These are phyloP conservation scores for Fusarium sp. DNA, from an alignment of 2,329 filamentous ascomycete genomes.

Conservation along the genomic window DNA sequence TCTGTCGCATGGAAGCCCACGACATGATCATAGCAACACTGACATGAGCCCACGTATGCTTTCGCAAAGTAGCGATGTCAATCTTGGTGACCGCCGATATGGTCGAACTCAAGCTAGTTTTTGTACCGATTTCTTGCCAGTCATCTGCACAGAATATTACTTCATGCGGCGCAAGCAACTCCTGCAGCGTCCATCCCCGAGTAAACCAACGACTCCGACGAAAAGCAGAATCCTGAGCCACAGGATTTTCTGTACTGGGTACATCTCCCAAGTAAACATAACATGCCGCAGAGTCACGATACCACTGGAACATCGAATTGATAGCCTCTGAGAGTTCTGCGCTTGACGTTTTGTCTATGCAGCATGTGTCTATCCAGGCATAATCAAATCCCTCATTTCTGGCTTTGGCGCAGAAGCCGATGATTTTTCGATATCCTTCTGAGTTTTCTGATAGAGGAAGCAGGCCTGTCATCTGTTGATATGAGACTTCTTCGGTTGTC, in stretches of 20 bases:
- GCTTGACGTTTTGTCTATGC: constrained; percentile 24
- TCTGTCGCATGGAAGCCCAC: constrained; percentile 17
- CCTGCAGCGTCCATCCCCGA: constrained; percentile 15
- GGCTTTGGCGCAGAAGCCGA: constrained; percentile 14
- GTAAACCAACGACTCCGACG: constrained; percentile 21
- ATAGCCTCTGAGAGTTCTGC: constrained; percentile 18
- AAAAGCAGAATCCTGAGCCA: not conserved
- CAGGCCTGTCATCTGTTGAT: constrained; percentile 1
- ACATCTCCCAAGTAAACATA: constrained; percentile 17
- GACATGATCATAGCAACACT: constrained; percentile 23
- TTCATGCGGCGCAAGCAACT: constrained; percentile 17
- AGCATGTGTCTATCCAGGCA: constrained; percentile 24
- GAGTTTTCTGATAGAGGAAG: not conserved
- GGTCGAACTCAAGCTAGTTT: not conserved
- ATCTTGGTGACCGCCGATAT: constrained; percentile 15
- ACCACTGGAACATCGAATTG: constrained; percentile 23
- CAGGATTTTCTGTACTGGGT: not conserved
- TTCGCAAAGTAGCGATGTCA: constrained; percentile 1
- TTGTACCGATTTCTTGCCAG: constrained; percentile 12
- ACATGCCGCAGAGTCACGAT: constrained; percentile 5
- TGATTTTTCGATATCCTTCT: constrained; percentile 12
- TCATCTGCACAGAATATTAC: constrained; percentile 5
- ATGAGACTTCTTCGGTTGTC: not conserved
- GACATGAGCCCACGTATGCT: constrained; percentile 16
- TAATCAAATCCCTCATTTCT: constrained; percentile 22